Base-by-base conservation (phyloP, 176 grass and related monocot species). In the Saccharum officinarum region DNA sequence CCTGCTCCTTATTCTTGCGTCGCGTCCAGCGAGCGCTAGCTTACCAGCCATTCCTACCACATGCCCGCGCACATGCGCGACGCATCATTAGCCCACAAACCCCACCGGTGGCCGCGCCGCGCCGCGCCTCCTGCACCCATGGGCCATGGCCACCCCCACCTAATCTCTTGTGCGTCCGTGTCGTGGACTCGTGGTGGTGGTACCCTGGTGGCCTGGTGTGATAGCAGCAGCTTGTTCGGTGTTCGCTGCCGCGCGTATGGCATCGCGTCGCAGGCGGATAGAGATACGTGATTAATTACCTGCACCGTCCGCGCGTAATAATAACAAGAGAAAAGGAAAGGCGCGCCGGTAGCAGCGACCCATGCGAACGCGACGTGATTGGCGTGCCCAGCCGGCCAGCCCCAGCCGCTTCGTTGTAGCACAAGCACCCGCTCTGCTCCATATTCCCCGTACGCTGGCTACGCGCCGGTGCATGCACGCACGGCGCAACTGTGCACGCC, bases 1-100 rank as follows among this genome's bases (percentile, higher is more conserved):
- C 50, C 6, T 52, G 1, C 50, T 44, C 40, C 40, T 15, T 12
- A 12, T 31, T 7, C 5, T 10, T 40, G 68, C 38, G 38, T 42
- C 37, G 12, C 47, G 30, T 69, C 30, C 80, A 10, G 54, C 70
- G 59, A 26, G 46, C 69, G 71, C 63, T 69, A 17, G 10, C 54
- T 44, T 4, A 66, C 44, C 42, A 10, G 8, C 23, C 61, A 6
- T 40, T 26, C 85, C 85, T 76, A 47, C 80, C 52, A 83, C 86
- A 88, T 79, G 75, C 52, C 10, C 12, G 67, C 57, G 22, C 87
- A 79, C 75, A 83, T 88, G 80, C 66, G 9, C 22, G 13, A 14
- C 66, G 30, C 71, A 73, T 73, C 84, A 40, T 50, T 71, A 77
- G 10, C 30, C 78, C 45, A 55, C 50, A 55, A 18, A 52, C 50